Conservation (phyloP, 225 moss, liverwort and hornwort genomes). For the Thuidium tamariscinum region DNA sequence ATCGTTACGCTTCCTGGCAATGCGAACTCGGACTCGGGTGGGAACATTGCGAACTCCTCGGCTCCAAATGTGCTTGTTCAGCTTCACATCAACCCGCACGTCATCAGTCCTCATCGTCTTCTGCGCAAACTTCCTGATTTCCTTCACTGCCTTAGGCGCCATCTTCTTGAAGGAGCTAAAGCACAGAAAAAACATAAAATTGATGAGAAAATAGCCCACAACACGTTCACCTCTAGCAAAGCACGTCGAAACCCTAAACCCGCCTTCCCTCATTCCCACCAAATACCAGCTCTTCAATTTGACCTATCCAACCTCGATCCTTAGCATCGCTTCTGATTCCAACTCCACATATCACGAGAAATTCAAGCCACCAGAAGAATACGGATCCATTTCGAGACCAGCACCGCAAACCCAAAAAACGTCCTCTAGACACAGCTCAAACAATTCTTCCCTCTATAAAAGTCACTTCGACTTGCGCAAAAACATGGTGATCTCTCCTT, state of each 20-base stretch:
- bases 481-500: not conserved
- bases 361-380: not conserved
- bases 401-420: not conserved
- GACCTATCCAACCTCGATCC: not conserved
- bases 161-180: slow-evolving; percentile 33
- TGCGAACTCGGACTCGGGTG: slow-evolving; percentile 30
- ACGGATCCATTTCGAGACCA: not conserved
- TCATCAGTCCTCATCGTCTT: slow-evolving; percentile 31
- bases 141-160: slow-evolving; percentile 41
- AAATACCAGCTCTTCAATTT: not conserved
- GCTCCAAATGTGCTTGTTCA: slow-evolving; percentile 38
- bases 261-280: not conserved
- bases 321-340: not conserved
- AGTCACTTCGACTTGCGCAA: not conserved
- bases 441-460: not conserved
- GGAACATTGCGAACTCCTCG: slow-evolving; percentile 34
- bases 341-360: not conserved
- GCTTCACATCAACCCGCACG: slow-evolving; percentile 39
- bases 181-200: not conserved
- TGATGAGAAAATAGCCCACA: not conserved
- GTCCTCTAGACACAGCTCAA: not conserved
- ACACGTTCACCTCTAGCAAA: not conserved
- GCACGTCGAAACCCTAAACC: not conserved
- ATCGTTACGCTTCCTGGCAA: slow-evolving; percentile 37
- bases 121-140: slow-evolving; percentile 26